A percentile compares a stretch with the other conserved stretches of the same genome.
phyloP scores from a whole-genome alignment of 495 filamentous ascomycete genomes.

The Penicillium soppii region DNA sequence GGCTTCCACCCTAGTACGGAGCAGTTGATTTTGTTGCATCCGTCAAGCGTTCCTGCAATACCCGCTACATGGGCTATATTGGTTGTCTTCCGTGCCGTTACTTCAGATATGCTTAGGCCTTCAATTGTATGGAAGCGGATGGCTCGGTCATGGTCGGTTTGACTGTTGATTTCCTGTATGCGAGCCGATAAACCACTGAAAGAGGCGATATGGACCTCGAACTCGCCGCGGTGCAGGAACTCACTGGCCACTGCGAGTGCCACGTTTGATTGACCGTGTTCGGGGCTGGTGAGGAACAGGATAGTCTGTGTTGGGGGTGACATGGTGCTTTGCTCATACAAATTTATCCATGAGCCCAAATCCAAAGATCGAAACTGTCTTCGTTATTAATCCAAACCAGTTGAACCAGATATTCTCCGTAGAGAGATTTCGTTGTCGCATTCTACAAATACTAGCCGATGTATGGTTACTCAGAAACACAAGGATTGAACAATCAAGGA shows the following conservation, averaged over 20 bases:
- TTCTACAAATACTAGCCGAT: conserved; percentile 2
- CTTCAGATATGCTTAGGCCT: conserved; percentile 41
- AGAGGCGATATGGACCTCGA: conserved; percentile 54
- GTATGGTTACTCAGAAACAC: conserved; percentile 8
- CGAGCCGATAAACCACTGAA: conserved; percentile 37
- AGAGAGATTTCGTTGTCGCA: neutral
- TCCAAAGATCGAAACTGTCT: neutral
- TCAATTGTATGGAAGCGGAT: conserved; percentile 43
- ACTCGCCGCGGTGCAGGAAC: conserved; percentile 41
- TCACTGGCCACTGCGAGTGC: conserved; percentile 53
- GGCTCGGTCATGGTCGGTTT: conserved; percentile 8
- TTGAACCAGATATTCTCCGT: neutral
- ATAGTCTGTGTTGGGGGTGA: conserved; percentile 18
- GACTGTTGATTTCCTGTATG: conserved; percentile 30
- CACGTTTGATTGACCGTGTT: conserved; percentile 57
- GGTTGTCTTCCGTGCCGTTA: conserved; percentile 37
- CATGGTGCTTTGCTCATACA: neutral
- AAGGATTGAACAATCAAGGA: neutral
- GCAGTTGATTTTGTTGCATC: conserved; percentile 36
- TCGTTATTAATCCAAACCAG: neutral
- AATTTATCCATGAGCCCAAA: too few relatives aligned
- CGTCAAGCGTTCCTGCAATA: conserved; percentile 32
- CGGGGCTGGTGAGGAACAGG: conserved; percentile 55
- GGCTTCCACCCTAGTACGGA: conserved; percentile 45
- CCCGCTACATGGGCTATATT: conserved; percentile 39